phyloP scores from a whole-genome alignment of 177 flowering plant species.

The Vitis hybrid region DNA sequence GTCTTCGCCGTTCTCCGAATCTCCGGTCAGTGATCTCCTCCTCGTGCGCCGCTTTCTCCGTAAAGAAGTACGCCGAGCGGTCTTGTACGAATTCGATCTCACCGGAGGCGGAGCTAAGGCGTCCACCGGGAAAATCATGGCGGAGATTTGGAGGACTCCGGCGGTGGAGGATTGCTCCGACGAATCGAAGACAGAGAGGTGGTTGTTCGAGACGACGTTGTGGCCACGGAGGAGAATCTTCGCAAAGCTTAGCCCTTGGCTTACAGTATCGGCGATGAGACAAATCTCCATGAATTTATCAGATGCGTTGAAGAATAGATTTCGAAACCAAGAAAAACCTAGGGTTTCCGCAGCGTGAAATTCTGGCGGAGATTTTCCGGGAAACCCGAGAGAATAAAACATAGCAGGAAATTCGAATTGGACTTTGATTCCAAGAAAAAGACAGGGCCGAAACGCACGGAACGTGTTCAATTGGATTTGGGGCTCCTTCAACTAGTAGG shows the following conservation, averaged over 20 bases:
- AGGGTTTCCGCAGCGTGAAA: neutral
- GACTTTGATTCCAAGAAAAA: too few relatives aligned
- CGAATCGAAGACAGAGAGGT: conserved; percentile 15
- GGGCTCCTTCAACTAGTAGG: too few relatives aligned
- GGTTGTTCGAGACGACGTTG: neutral
- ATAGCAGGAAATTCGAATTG: too few relatives aligned
- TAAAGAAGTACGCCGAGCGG: conserved; percentile 32
- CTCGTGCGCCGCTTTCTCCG: conserved; percentile 45
- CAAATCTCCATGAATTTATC: conserved; percentile 31
- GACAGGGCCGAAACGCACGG: too few relatives aligned
- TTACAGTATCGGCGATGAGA: conserved; percentile 29
- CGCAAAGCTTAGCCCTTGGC: conserved; percentile 37
- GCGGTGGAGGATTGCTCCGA: conserved; percentile 8
- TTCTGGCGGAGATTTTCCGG: neutral
- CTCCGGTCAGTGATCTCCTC: conserved; percentile 34
- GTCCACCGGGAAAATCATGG: conserved; percentile 35
- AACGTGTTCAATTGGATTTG: too few relatives aligned
- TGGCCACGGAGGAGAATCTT: conserved; percentile 22
- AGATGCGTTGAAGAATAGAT: neutral
- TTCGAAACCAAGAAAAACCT: neutral
- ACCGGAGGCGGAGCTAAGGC: conserved; percentile 60
- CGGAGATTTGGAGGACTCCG: conserved; percentile 32
- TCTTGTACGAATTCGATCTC: conserved; percentile 19
- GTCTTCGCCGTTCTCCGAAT: conserved; percentile 21
- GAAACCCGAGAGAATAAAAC: neutral